These are phyloP conservation scores for Suillus fuscotomentosus DNA, from an alignment of 768 basidiomycete genomes.

Conservation along the genomic window DNA sequence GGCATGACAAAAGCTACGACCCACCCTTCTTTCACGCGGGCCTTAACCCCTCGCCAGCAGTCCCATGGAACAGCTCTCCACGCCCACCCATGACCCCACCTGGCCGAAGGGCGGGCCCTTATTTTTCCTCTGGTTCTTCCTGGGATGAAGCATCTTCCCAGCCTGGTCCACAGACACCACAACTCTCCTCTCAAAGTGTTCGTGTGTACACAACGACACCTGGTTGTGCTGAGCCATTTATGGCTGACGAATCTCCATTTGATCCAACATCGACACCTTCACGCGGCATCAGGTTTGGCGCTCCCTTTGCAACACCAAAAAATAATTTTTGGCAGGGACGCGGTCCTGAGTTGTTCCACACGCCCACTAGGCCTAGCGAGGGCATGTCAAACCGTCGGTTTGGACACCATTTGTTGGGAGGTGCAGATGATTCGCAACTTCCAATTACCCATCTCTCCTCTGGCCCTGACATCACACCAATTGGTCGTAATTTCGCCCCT, in stretches of 20 bases:
- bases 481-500: constrained; percentile 37
- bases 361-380: constrained; percentile 42
- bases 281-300: constrained; percentile 64
- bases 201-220: constrained; percentile 41
- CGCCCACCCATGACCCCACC: constrained; percentile 50
- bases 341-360: constrained; percentile 47
- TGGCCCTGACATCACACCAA: constrained; percentile 49
- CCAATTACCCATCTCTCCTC: constrained; percentile 16
- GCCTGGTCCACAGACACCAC: constrained; percentile 56
- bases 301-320: constrained; percentile 65
- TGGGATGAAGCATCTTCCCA: constrained; percentile 50
- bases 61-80: constrained; percentile 43
- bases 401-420: constrained; percentile 15
- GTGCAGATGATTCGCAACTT: constrained; percentile 20
- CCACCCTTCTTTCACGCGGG: constrained; percentile 56
- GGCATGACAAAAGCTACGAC: constrained; percentile 43
- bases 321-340: constrained; percentile 44
- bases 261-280: constrained; percentile 82
- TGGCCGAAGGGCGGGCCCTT: constrained; percentile 24
- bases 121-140: constrained; percentile 37
- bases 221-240: constrained; percentile 31
- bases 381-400: constrained; percentile 17
- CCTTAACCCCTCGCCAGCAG: constrained; percentile 54
- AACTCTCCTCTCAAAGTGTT: constrained; percentile 35
- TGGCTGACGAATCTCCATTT: constrained; percentile 57